A percentile compares a stretch with the other conserved stretches of the same genome.
Conservation (phyloP, 208 protist species). For the Acanthamoeba lenticulata region DNA sequence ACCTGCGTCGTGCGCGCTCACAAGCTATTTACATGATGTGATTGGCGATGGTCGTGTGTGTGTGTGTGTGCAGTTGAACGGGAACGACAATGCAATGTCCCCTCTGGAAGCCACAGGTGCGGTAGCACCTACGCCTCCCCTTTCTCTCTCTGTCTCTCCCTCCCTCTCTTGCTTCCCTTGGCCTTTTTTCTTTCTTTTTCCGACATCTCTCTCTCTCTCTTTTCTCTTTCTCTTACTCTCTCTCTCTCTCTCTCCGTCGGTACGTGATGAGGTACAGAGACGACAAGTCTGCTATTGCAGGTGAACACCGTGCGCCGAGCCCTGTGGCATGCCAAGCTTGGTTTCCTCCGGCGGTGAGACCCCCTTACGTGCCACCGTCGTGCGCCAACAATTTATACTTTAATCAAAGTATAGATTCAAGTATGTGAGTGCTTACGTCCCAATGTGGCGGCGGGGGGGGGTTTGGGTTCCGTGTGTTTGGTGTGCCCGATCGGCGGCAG, state of each 20-base stretch:
- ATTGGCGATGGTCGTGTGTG: not conserved
- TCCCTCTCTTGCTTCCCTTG: not conserved
- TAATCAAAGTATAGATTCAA: not conserved
- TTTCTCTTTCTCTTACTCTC: not conserved
- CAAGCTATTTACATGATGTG: not conserved
- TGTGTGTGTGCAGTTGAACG: not conserved
- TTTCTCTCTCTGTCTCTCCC: no score
- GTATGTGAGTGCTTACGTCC: not conserved
- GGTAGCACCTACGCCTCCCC: not conserved
- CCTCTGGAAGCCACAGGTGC: not conserved
- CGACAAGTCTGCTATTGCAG: constrained; percentile 1
- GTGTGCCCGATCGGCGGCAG: not conserved
- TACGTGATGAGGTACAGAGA: no score
- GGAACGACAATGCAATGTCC: constrained; percentile 30
- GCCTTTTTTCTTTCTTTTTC: not conserved
- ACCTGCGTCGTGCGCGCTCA: not conserved
- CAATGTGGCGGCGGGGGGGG: no score
- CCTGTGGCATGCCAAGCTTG: constrained; percentile 51
- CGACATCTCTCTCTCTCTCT: not conserved
- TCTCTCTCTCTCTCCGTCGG: no score
- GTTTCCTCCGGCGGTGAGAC: not conserved
- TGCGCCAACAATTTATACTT: not conserved
- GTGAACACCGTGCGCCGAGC: not conserved
- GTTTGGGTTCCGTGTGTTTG: not conserved
- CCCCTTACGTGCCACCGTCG: not conserved